Evolutionary conservation across 208 protist species (phyloP).

Genomic region (Leishmania braziliensis): DNA sequence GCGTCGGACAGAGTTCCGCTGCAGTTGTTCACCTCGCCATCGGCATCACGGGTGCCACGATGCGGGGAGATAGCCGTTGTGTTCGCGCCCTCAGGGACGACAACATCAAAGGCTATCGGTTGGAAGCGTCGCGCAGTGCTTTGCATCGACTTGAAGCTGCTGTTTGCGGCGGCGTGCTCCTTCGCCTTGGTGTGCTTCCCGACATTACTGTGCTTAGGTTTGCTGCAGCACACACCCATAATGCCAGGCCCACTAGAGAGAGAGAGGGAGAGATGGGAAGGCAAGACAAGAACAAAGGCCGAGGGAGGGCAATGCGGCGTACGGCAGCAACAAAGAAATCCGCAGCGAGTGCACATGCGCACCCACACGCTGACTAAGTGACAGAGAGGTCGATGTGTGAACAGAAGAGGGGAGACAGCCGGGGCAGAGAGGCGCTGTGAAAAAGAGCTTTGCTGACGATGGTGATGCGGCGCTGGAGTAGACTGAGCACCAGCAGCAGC

Average conservation of each 20-base stretch:
- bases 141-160: conserved; percentile 8
- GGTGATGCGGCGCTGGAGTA: too few species aligned
- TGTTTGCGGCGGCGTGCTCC: neutral
- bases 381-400: neutral
- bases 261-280: neutral
- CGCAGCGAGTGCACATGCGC: neutral
- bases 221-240: conserved; percentile 12
- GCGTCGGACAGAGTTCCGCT: conserved; percentile 42
- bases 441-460: too few species aligned
- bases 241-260: neutral
- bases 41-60: neutral
- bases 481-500: too few species aligned
- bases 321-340: neutral
- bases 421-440: neutral
- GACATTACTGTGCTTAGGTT: neutral
- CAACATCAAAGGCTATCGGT: conserved; percentile 58
- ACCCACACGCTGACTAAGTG: neutral
- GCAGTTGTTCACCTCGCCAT: conserved; percentile 15
- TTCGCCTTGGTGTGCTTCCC: conserved; percentile 2
- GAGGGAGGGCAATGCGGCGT: neutral
- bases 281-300: neutral
- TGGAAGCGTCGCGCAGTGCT: conserved; percentile 9
- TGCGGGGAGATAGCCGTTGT: neutral
- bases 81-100: conserved; percentile 34
- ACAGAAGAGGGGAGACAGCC: too few species aligned